phyloP scores from a whole-genome alignment of 1,284 basidiomycete species.

The Naganishia cerealis region DNA sequence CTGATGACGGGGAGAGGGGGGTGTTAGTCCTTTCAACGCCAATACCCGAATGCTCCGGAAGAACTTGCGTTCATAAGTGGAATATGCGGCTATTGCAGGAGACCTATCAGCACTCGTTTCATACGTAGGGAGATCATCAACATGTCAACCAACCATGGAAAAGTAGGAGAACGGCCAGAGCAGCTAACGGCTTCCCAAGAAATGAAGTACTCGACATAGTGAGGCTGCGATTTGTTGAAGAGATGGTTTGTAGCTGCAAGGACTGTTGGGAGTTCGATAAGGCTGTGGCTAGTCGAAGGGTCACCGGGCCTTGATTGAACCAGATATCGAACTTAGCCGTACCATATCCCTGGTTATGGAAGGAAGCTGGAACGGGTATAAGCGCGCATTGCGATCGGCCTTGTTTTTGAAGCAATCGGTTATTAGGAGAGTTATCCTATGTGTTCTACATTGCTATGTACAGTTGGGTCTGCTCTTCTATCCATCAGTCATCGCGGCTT shows the following conservation, averaged over 20 bases:
- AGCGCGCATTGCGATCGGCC: conserved; percentile 15
- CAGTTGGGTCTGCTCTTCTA: background rate
- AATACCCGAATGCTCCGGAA: background rate
- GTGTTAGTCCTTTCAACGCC: background rate
- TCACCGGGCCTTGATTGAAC: no score
- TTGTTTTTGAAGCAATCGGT: conserved; percentile 13
- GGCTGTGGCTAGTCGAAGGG: background rate
- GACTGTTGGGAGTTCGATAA: background rate
- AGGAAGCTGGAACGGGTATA: conserved; percentile 13
- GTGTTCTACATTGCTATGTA: background rate
- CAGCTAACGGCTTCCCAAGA: conserved; percentile 40
- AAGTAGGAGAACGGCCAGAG: conserved; percentile 41
- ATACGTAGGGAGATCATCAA: background rate
- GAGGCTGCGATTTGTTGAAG: background rate
- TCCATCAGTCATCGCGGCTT: background rate
- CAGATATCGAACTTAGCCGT: no score
- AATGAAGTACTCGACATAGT: conserved; percentile 9
- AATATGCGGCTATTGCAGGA: conserved; percentile 48
- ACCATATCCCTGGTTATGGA: no score
- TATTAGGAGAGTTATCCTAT: background rate
- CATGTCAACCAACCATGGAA: conserved; percentile 42
- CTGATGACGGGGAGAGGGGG: conserved; percentile 34
- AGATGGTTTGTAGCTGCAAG: background rate
- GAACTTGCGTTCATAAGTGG: conserved; percentile 51
- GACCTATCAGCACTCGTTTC: background rate